A percentile compares a stretch with the other conserved stretches of the same genome.
These are phyloP conservation scores for Thoreauomyces humboldtii DNA, from an alignment of 192 early-diverging fungal species.

Conservation along the genomic window DNA sequence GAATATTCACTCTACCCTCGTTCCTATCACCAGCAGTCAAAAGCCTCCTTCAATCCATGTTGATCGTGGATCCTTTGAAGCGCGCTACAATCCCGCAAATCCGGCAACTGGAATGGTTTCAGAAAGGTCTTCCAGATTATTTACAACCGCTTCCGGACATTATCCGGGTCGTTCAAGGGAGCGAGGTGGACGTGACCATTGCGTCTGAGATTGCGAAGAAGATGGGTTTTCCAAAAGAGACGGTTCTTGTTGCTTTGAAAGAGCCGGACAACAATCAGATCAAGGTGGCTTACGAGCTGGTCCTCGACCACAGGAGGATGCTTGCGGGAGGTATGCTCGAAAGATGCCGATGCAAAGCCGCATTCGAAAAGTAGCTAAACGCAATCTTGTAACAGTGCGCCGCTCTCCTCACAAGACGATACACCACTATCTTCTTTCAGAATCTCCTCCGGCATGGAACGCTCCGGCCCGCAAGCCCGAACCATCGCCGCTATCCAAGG, in stretches of 20 bases:
- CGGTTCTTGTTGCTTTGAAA: conserved; percentile 72
- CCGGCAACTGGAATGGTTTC: conserved; percentile 87
- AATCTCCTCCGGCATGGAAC: conserved; percentile 75
- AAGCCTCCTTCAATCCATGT: conserved; percentile 79
- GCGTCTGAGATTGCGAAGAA: conserved; percentile 77
- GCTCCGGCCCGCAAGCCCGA: conserved; percentile 18
- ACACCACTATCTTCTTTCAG: conserved; percentile 57
- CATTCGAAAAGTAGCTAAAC: too few relatives aligned
- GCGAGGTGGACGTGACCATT: conserved; percentile 75
- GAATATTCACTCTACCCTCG: conserved; percentile 87
- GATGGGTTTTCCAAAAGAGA: conserved; percentile 68
- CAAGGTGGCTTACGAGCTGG: conserved; percentile 95
- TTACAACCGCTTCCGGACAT: conserved; percentile 73
- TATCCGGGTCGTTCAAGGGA: conserved; percentile 53
- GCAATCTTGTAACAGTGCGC: conserved; percentile 32
- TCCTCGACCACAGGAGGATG: conserved; percentile 74
- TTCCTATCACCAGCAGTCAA: conserved; percentile 84
- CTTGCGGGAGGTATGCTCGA: conserved; percentile 47
- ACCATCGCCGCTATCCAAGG: not conserved
- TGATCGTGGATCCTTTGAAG: conserved; percentile 95
- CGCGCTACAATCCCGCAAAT: conserved; percentile 91
- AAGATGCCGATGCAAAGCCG: too few relatives aligned
- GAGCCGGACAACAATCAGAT: conserved; percentile 89
- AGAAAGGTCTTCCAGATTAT: conserved; percentile 87
- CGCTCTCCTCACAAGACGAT: conserved; percentile 54